Evolutionary conservation across 805 yeast species (phyloP).

Genomic region (Pichia eremophila): DNA sequence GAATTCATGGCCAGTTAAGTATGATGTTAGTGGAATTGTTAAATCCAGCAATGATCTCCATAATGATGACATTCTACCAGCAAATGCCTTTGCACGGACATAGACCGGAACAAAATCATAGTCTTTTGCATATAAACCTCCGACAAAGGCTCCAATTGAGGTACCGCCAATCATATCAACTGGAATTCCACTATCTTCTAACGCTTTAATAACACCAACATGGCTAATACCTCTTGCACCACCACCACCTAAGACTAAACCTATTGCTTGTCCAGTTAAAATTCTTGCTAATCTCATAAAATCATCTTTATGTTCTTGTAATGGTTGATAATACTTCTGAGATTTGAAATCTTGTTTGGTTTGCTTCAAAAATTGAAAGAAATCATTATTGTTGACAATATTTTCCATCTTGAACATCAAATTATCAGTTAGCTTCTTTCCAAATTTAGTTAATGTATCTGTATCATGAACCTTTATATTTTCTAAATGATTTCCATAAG

Average conservation of each 20-base stretch:
- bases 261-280: constrained; percentile 87
- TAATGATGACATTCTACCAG: constrained; percentile 68
- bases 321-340: constrained; percentile 24
- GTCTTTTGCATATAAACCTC: constrained; percentile 90
- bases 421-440: constrained; percentile 19
- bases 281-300: constrained; percentile 84
- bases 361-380: constrained; percentile 21
- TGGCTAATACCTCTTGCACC: constrained; percentile 95
- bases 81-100: constrained; percentile 81
- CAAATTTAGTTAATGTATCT: constrained; percentile 13
- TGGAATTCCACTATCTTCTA: constrained; percentile 89
- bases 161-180: constrained; percentile 94
- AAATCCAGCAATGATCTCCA: constrained; percentile 83
- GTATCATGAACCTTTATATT: not conserved
- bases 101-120: constrained; percentile 85
- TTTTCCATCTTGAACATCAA: constrained; percentile 21
- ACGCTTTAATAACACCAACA: constrained; percentile 80
- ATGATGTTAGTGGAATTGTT: constrained; percentile 89
- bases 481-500: constrained; percentile 1
- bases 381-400: constrained; percentile 21
- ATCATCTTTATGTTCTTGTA: constrained; percentile 67
- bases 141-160: constrained; percentile 91
- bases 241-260: constrained; percentile 93
- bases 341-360: constrained; percentile 18
- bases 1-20: constrained; percentile 95